Evolutionary conservation across 2,329 filamentous ascomycete species (phyloP), one percentile per base, ranked within the genome.

Genomic region (Penicillium sp.): DNA sequence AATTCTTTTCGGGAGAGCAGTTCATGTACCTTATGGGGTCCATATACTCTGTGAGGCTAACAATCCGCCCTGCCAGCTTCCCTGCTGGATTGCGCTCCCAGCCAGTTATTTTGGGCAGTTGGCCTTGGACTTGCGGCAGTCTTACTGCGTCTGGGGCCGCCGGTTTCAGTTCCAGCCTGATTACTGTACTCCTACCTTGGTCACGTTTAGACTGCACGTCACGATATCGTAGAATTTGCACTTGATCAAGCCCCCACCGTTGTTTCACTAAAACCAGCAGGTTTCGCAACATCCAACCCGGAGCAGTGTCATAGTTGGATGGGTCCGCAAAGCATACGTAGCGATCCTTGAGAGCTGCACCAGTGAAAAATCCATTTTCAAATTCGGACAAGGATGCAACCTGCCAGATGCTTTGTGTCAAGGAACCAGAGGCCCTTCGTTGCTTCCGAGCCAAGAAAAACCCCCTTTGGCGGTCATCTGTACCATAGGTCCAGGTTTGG

Each of bases 231-330:
- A 99, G 78, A 35, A 99, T 87, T 67, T 96, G 92, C 27, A 91
- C 87, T 60, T 88, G 88, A 58, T 83, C 82, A 52, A 96, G 79
- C 51, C 86, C 85, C 80, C 91, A 99, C 19, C 92, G 85, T 63
- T 93, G 89, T 55, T 91, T 86, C 16, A 97, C 85, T 23, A 99
- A 82, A 4, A 96, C 85, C 19, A 99, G 80, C 1, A 98, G 81
- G 69, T 99, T 99, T 52, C 95, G 84, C 49, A 99, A 77, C 72
- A 93, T 92, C 95, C 95, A 99, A 0, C 92, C 92, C 1, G 95
- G 93, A 49, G 92, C 90, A 58, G 90, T 85, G 1, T 88, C 80
- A 70, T 96, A 98, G 21, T 92, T 96, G 0, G 95, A 98, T 0
- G 95, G 91, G 71, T 99, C 95, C 21, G 90, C 90, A 72, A 99